A percentile compares a stretch with the other conserved stretches of the same genome.
phyloP scores from a whole-genome alignment of 345 rosid genomes.

The Aethionema arabicum region DNA sequence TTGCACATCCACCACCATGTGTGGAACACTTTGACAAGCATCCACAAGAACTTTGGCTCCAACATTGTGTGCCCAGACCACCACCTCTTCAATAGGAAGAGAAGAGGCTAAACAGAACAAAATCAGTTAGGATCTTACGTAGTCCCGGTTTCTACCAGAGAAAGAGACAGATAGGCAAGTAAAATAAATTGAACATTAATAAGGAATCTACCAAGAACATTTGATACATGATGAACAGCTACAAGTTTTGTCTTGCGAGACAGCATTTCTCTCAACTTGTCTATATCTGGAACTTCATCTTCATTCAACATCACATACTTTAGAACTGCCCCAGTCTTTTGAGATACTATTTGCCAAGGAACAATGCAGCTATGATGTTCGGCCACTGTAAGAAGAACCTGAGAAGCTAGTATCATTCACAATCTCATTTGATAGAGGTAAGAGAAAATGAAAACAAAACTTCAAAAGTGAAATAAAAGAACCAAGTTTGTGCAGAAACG shows the following conservation, averaged over 20 bases:
- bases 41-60: constrained; percentile 89
- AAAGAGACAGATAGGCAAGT: neutral
- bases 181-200: neutral
- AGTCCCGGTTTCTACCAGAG: neutral
- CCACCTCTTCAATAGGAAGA: constrained; percentile 77
- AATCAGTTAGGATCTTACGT: neutral
- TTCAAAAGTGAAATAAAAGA: constrained; percentile 4
- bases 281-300: constrained; percentile 64
- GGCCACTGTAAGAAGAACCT: constrained; percentile 74
- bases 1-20: constrained; percentile 86
- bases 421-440: constrained; percentile 16
- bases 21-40: constrained; percentile 98
- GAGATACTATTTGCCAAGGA: constrained; percentile 93
- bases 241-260: constrained; percentile 76
- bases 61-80: constrained; percentile 63
- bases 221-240: constrained; percentile 85
- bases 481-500: neutral
- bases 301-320: constrained; percentile 61
- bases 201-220: constrained; percentile 63
- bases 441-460: neutral
- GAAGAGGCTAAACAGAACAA: constrained; percentile 52
- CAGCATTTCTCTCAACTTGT: constrained; percentile 52
- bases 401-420: constrained; percentile 36
- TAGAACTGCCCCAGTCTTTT: constrained; percentile 72
- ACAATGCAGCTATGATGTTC: constrained; percentile 96